Evolutionary conservation across 2,329 filamentous ascomycete species (phyloP).

Genomic region (Apiospora pterosperma): DNA sequence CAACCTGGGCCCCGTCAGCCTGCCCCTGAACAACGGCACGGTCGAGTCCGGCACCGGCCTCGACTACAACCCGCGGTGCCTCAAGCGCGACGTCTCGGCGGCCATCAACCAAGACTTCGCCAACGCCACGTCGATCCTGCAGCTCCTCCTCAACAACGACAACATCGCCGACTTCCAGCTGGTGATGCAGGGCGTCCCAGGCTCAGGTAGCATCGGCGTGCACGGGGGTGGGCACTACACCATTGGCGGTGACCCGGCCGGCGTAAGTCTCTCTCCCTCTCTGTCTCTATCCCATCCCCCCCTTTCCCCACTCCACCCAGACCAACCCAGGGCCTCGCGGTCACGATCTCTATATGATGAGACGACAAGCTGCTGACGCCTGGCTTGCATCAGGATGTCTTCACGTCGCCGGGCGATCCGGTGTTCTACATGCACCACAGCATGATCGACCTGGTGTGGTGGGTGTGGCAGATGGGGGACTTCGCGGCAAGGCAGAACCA

Average conservation of each 20-base stretch:
- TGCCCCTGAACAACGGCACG: slow-evolving; percentile 14
- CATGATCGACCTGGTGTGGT: slow-evolving; percentile 16
- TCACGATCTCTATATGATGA: neutral
- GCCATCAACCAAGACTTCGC: slow-evolving; percentile 19
- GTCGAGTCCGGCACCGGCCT: slow-evolving; percentile 14
- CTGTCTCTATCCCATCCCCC: neutral
- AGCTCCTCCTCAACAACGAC: slow-evolving; percentile 11
- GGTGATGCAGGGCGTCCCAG: slow-evolving; percentile 31
- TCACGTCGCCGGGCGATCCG: slow-evolving; percentile 15
- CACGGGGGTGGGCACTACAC: slow-evolving; percentile 26
- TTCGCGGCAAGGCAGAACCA: slow-evolving; percentile 8
- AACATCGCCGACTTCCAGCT: slow-evolving; percentile 32
- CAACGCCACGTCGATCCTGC: slow-evolving; percentile 25
- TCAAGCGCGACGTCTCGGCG: slow-evolving; percentile 20
- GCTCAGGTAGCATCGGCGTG: slow-evolving; percentile 21
- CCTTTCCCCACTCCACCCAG: too few relatives aligned
- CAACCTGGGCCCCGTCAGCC: slow-evolving; percentile 25
- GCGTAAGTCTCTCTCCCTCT: neutral
- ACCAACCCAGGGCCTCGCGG: too few relatives aligned
- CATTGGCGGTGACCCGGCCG: slow-evolving; percentile 22
- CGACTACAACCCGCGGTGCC: slow-evolving; percentile 31
- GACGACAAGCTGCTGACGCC: neutral
- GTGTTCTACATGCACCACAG: slow-evolving; percentile 18
- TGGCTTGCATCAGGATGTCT: slow-evolving; percentile 9
- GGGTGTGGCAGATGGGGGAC: slow-evolving; percentile 18